A percentile compares a stretch with the other conserved stretches of the same genome.
These are phyloP conservation scores for Grosmannia penicillata DNA, from an alignment of 2,329 filamentous ascomycete genomes.

Conservation along the genomic window DNA sequence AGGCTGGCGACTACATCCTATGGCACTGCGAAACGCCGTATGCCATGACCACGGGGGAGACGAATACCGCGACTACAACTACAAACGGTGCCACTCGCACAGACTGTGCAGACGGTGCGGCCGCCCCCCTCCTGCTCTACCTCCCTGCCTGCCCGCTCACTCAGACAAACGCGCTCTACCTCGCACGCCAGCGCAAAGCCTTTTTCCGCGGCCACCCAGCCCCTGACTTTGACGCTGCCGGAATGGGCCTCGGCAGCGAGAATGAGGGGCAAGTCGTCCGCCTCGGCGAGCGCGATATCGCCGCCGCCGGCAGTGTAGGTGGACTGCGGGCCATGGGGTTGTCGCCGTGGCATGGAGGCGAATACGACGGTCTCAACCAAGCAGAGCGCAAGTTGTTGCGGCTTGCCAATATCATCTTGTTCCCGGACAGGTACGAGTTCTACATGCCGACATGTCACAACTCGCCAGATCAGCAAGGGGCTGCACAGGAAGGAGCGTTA, in stretches of 20 bases:
- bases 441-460: too few species aligned
- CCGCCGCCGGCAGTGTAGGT: constrained; percentile 31
- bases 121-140: constrained; percentile 33
- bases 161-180: constrained; percentile 41
- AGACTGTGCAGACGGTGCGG: too few species aligned
- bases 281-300: constrained; percentile 35
- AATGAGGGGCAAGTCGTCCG: constrained; percentile 35
- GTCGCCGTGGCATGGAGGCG: constrained; percentile 30
- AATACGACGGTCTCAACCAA: constrained; percentile 7
- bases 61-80: constrained; percentile 19
- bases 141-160: constrained; percentile 40
- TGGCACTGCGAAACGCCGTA: constrained; percentile 45
- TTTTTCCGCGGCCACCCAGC: constrained; percentile 38
- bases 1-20: constrained; percentile 41
- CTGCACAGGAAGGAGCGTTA: too few species aligned
- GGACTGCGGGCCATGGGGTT: constrained; percentile 44
- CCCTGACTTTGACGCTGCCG: constrained; percentile 40
- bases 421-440: too few species aligned
- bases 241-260: constrained; percentile 31
- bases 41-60: constrained; percentile 33
- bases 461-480: too few species aligned
- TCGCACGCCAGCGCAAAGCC: constrained; percentile 41
- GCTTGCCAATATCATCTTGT: too few species aligned
- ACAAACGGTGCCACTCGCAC: constrained; percentile 18
- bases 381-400: too few species aligned